Base-by-base conservation (phyloP, 306 rosid species). In the Crotalaria pallida region DNA sequence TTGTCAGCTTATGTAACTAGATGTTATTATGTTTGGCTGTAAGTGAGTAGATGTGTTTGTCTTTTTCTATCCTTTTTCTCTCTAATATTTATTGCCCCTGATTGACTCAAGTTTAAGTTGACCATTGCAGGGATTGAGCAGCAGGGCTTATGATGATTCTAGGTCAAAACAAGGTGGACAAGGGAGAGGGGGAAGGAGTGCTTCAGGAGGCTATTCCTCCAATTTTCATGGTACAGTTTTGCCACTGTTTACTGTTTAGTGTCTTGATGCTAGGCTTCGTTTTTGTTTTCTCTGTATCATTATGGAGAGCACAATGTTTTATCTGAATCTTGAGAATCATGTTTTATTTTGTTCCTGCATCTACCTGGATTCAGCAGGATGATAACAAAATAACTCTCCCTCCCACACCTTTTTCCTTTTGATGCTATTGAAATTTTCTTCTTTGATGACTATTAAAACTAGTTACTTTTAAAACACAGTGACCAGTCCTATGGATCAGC, bases 111-210 rank as follows among this genome's bases (percentile, higher is more conserved):
- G 13, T 29, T 69, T 41, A 43, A 17, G 10, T 78, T 75, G 48
- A 40, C 19, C 57, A 60, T 69, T 85, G 59, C 82, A 91, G 97
- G 86, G 60, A 34, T 67, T 71, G 31, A 79, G 80, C 48, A 71
- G 70, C 67, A 60, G 77, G 78, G 69, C 68, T 61, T 69, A 76
- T 57, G 90, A 86, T 36, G 96, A 82, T 69, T 76, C 78, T 45
- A 81, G 81, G 81, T 16, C 65, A 29, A 63, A 73, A 71, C 81
- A 77, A 52, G 84, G 79, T n/a, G 69, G 76, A 17, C 84, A 75
- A 23, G 88, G 90, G 81, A 84, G 86, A 77, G 80, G 83, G 26
- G 79, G 74, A 71, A 80, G 91, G 75, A 88, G 88, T 81, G 77
- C 86, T 52, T 89, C 80, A 21, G 92, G 92, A 57, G 82, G 83